Percentiles rank a stretch among this genome's conserved stretches.
Evolutionary conservation across 257 asterid species (phyloP).

Genomic region (Oldenlandia corymbosa): DNA sequence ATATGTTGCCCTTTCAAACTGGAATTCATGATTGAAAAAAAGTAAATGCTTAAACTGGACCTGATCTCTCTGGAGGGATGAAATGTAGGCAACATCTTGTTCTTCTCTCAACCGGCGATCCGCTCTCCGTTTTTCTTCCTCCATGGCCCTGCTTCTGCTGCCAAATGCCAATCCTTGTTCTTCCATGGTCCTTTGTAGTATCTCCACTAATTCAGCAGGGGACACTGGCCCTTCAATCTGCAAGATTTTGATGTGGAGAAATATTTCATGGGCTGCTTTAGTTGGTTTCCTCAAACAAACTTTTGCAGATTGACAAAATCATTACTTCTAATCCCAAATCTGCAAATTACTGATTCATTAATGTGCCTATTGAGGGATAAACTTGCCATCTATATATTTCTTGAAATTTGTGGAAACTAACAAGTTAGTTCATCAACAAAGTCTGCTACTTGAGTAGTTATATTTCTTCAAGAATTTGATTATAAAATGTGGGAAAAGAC

Average conservation of each 20-base stretch:
- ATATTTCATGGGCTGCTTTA: neutral
- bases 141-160: conserved; percentile 37
- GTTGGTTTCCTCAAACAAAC: neutral
- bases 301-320: neutral
- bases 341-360: neutral
- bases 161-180: conserved; percentile 76
- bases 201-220: conserved; percentile 65
- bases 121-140: conserved; percentile 36
- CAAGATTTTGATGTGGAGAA: neutral
- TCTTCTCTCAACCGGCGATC: conserved; percentile 63
- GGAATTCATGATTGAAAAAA: neutral
- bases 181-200: conserved; percentile 63
- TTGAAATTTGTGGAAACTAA: too few relatives aligned
- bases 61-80: conserved; percentile 71
- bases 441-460: too few relatives aligned
- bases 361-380: too few relatives aligned
- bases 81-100: conserved; percentile 74
- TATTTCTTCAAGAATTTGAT: neutral
- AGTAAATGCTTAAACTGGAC: conserved; percentile 19
- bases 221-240: conserved; percentile 84
- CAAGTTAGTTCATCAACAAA: conserved; percentile 1
- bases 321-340: neutral
- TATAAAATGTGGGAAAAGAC: neutral
- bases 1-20: too few relatives aligned
- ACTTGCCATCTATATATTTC: too few relatives aligned